Base-by-base conservation (phyloP, 768 basidiomycete species). In the Suillus bovinus region DNA sequence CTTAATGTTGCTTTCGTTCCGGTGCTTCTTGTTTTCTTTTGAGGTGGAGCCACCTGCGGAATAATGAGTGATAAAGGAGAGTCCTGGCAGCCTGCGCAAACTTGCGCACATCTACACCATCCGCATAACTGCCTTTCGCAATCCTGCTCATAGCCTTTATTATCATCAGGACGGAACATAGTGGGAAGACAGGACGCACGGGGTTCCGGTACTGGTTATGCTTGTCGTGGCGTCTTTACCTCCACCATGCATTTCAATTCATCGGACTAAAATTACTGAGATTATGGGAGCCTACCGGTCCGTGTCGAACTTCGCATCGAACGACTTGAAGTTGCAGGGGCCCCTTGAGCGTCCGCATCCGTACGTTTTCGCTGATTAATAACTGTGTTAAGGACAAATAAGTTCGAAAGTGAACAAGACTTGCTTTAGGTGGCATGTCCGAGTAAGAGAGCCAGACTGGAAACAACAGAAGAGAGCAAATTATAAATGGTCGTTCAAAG, bases 311-410 rank as follows among this genome's bases (percentile, higher is more conserved):
- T 81, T 58, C 78, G 81, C 39, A 81, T 82, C 38, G 77, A 68
- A 71, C 82, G 81, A n/a, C n/a, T n/a, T n/a, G n/a, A n/a, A 68
- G 82, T 74, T 64, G 79, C 47, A 47, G 47, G 64, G 38, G 78
- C 49, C 20, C 72, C 69, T 61, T 67, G 72, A 39, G 71, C 73
- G 68, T 68, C 60, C 42, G 80, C 80, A 34, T 81, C 81, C 27
- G 74, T 73, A 73, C 83, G 86, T 78, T 89, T 90, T 66, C 88
- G 79, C 89, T 90, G 69, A 31, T 6, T 16, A 44, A 11, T 9
- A 8, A 22, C 42, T 69, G 46, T 61, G 72, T 68, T 59, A 68
- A 70, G 36, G 67, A 47, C 71, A 61, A 70, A 73, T 71, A 46
- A 14, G 38, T 31, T 56, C 50, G 33, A 11, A 50, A 47, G 29